Percentiles rank a stretch among this genome's conserved stretches.
These are phyloP conservation scores for Allantophomopsis cytisporea DNA, from an alignment of 2,329 filamentous ascomycete species.

Conservation along the genomic window DNA sequence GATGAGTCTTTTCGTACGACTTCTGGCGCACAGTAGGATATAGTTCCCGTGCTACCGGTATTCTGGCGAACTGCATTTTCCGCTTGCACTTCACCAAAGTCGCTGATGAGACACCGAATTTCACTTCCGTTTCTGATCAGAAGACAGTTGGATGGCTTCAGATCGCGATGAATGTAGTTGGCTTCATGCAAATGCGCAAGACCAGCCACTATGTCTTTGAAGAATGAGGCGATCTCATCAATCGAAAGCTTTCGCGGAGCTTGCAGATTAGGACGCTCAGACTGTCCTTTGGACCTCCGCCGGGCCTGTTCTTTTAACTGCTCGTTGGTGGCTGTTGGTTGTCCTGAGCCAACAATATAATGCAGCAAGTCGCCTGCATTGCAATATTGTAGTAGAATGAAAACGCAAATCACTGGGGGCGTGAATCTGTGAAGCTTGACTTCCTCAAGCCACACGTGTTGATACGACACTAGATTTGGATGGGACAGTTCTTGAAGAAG, in stretches of 20 bases:
- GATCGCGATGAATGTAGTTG: conserved; percentile 89
- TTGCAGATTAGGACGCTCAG: conserved; percentile 29
- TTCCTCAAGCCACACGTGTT: conserved; percentile 94
- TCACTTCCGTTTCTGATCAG: conserved; percentile 62
- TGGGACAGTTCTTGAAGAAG: conserved; percentile 84
- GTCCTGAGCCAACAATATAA: conserved; percentile 61
- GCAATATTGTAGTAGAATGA: conserved; percentile 96
- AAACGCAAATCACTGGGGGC: conserved; percentile 84
- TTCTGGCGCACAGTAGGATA: conserved; percentile 95
- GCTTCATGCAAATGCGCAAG: conserved; percentile 80
- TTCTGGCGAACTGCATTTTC: conserved; percentile 73
- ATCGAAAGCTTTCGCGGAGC: conserved; percentile 38
- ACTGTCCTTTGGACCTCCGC: conserved; percentile 64
- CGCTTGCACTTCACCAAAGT: conserved; percentile 92
- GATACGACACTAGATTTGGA: conserved; percentile 89
- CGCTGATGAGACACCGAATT: conserved; percentile 77
- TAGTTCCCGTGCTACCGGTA: conserved; percentile 87
- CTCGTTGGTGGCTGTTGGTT: conserved; percentile 52
- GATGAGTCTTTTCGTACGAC: conserved; percentile 58
- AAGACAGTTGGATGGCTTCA: conserved; percentile 93
- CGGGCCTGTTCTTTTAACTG: conserved; percentile 81
- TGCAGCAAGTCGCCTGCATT: conserved; percentile 84
- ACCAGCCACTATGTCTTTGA: conserved; percentile 88
- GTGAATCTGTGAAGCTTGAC: conserved; percentile 74
- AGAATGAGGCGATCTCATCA: conserved; percentile 93